These are phyloP conservation scores for Saraca asoca DNA, from an alignment of 331 rosid genomes.

Conservation along the genomic window DNA sequence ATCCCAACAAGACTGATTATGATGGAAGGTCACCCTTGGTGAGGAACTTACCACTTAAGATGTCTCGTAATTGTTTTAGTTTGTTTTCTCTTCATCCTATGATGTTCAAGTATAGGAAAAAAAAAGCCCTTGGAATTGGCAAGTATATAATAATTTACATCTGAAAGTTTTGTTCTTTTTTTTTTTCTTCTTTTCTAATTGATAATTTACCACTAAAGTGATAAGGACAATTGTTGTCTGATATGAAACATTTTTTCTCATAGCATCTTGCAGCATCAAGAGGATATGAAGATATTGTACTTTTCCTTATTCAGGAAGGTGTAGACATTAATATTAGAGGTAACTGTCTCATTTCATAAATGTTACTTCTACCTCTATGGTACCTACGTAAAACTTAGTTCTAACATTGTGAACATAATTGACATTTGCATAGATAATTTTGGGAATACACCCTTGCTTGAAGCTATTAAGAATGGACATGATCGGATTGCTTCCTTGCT, in stretches of 20 bases:
- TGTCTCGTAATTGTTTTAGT: constrained; percentile 21
- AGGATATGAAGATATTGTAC: constrained; percentile 72
- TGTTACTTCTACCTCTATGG: background rate
- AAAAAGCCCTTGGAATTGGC: background rate
- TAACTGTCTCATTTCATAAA: constrained; percentile 22
- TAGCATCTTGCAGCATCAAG: constrained; percentile 94
- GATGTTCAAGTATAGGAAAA: background rate
- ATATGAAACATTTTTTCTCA: constrained; percentile 31
- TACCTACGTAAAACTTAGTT: constrained; percentile 13
- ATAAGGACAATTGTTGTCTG: constrained; percentile 34
- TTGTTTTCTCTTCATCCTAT: constrained; percentile 18
- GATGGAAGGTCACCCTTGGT: constrained; percentile 99
- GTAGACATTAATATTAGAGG: constrained; percentile 68
- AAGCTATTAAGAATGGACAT: constrained; percentile 85
- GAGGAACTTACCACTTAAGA: constrained; percentile 33
- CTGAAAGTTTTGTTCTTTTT: background rate
- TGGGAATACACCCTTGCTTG: constrained; percentile 85
- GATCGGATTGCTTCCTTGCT: constrained; percentile 77
- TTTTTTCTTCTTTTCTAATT: background rate
- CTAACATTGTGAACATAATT: constrained; percentile 7
- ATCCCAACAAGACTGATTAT: constrained; percentile 83
- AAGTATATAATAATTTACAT: background rate
- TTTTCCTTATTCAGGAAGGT: constrained; percentile 68
- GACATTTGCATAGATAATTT: constrained; percentile 60
- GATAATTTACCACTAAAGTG: background rate